Evolutionary conservation across 2,329 filamentous ascomycete genomes (phyloP).

Genomic region (Cladosporium sp.): DNA sequence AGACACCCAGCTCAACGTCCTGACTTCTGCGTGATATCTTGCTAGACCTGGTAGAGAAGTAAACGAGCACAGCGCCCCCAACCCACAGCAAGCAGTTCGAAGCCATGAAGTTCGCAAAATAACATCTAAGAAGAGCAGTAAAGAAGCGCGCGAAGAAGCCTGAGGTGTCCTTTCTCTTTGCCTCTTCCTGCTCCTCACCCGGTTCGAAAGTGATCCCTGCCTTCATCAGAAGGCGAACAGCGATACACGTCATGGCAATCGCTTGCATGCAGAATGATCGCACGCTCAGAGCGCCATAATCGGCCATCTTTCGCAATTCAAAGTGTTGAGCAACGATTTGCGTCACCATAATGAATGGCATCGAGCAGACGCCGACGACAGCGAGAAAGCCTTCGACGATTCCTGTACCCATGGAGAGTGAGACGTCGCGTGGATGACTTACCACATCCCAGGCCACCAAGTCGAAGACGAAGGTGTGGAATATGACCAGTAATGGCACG

Average conservation of each 20-base stretch:
- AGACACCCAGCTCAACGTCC: neutral
- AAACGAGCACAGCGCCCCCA: neutral
- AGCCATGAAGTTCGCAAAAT: neutral
- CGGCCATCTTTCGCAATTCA: neutral
- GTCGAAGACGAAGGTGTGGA: neutral
- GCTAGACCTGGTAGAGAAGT: neutral
- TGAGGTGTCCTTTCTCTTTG: too few species aligned
- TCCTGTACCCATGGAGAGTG: neutral
- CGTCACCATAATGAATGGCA: neutral
- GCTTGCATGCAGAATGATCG: neutral
- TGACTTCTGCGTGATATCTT: neutral
- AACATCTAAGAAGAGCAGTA: neutral
- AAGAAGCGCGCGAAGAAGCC: neutral
- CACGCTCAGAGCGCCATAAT: neutral
- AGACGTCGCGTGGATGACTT: neutral
- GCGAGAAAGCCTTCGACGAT: neutral
- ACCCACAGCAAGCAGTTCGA: neutral
- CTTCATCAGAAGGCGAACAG: neutral
- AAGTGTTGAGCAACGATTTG: neutral
- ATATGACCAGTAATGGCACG: neutral
- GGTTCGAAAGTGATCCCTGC: neutral
- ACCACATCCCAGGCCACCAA: neutral
- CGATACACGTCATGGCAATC: neutral
- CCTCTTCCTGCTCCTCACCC: too few species aligned
- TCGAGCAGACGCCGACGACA: neutral